Evolutionary conservation across 176 grass and related monocot genomes (phyloP).

Genomic region (Olyra latifolia): DNA sequence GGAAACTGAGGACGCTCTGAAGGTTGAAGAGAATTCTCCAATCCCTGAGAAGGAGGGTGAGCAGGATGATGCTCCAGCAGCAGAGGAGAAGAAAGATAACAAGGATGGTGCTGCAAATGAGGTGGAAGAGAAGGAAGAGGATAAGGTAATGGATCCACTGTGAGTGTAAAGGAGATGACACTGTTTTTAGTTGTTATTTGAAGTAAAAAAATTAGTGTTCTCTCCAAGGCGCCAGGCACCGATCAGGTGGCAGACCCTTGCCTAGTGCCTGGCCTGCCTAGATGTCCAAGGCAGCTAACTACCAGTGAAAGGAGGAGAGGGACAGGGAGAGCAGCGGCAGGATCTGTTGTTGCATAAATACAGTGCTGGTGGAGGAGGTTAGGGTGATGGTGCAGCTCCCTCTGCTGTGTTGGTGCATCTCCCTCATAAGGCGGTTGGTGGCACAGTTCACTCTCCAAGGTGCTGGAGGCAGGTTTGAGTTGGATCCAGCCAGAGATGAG

Average conservation of each 20-base stretch:
- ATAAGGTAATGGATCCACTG: constrained; percentile 50
- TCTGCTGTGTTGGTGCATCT: no score
- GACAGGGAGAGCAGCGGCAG: no score
- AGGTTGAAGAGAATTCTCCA: constrained; percentile 50
- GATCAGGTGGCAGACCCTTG: not conserved
- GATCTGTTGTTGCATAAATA: no score
- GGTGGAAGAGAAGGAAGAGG: constrained; percentile 82
- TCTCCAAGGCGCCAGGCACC: no score
- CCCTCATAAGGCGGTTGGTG: no score
- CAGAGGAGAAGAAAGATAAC: constrained; percentile 50
- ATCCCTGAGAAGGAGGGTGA: constrained; percentile 50
- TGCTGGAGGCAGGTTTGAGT: no score
- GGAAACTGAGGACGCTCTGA: constrained; percentile 58
- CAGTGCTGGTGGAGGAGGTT: no score
- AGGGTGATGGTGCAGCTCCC: no score
- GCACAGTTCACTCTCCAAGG: no score
- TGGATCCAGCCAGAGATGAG: no score
- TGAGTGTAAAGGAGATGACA: not conserved
- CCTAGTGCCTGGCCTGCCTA: not conserved
- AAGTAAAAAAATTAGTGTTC: not conserved
- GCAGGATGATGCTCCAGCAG: constrained; percentile 32
- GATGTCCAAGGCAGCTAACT: no score
- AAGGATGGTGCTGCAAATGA: constrained; percentile 53
- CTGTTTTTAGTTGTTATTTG: not conserved
- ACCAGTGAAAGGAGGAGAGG: not conserved